Evolutionary conservation across 2,329 filamentous ascomycete genomes (phyloP).

Genomic region (Septoria petroselini): DNA sequence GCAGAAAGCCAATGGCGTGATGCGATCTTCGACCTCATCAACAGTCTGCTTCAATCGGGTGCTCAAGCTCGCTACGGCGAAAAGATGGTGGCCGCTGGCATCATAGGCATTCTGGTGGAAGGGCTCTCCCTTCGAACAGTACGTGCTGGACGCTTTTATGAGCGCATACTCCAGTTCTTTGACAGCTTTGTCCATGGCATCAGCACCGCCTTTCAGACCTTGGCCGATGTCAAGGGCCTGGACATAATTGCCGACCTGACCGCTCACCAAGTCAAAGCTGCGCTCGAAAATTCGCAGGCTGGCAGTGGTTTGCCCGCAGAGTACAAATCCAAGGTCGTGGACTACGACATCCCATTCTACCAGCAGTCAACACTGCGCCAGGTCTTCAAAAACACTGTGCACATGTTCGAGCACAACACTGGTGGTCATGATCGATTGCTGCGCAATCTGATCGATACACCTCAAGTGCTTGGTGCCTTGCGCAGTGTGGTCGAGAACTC

Average conservation of each 20-base stretch:
- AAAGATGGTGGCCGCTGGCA: constrained; percentile 81
- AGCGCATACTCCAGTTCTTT: constrained; percentile 79
- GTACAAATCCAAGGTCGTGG: constrained; percentile 76
- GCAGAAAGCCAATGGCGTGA: constrained; percentile 85
- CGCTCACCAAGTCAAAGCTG: constrained; percentile 69
- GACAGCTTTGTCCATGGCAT: constrained; percentile 80
- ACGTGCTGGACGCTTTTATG: constrained; percentile 78
- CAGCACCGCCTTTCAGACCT: constrained; percentile 75
- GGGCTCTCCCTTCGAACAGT: constrained; percentile 78
- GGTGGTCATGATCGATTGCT: constrained; percentile 86
- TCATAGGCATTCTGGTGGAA: constrained; percentile 87
- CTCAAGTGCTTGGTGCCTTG: constrained; percentile 74
- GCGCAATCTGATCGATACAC: constrained; percentile 90
- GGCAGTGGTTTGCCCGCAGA: constrained; percentile 69
- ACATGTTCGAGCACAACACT: constrained; percentile 80
- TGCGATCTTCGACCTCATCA: constrained; percentile 80
- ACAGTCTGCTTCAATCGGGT: constrained; percentile 65
- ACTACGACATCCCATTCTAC: constrained; percentile 90
- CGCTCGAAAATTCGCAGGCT: constrained; percentile 62
- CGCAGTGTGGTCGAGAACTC: constrained; percentile 79
- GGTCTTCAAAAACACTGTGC: constrained; percentile 92
- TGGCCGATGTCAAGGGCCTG: constrained; percentile 79
- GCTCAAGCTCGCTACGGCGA: constrained; percentile 61
- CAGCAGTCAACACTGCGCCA: constrained; percentile 91
- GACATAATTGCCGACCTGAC: constrained; percentile 88